Evolutionary conservation across 2,329 filamentous ascomycete species (phyloP).

Genomic region (Alternaria angustiovoidea): DNA sequence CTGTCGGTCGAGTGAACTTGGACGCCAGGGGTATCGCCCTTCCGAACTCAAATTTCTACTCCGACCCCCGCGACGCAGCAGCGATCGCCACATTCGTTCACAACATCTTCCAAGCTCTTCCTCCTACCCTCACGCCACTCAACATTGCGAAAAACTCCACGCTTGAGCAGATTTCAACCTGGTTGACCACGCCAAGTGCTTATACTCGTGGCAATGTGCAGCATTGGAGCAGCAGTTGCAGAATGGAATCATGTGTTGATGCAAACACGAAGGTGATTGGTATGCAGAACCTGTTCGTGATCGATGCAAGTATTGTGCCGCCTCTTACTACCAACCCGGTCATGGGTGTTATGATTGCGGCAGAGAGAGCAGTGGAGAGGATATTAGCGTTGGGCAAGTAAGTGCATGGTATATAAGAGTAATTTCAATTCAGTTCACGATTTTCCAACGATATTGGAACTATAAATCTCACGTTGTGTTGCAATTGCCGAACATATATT

Average conservation of each 20-base stretch:
- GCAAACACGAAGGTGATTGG: slow-evolving; percentile 57
- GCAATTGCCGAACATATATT: background rate
- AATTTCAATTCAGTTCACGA: background rate
- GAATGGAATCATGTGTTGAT: slow-evolving; percentile 62
- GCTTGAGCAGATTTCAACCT: slow-evolving; percentile 58
- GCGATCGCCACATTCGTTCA: slow-evolving; percentile 62
- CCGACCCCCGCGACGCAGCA: slow-evolving; percentile 57
- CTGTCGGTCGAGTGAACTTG: slow-evolving; percentile 58
- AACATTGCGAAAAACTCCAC: slow-evolving; percentile 59
- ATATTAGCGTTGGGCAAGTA: slow-evolving; percentile 46
- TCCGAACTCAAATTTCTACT: slow-evolving; percentile 55
- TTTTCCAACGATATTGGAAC: background rate
- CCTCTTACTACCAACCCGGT: slow-evolving; percentile 64
- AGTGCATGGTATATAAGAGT: background rate
- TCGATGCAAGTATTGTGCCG: slow-evolving; percentile 60
- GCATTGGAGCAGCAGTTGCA: slow-evolving; percentile 63
- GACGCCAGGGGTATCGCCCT: slow-evolving; percentile 56
- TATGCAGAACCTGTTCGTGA: slow-evolving; percentile 60
- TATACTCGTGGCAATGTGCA: slow-evolving; percentile 62
- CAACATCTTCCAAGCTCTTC: slow-evolving; percentile 59
- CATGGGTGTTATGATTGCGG: slow-evolving; percentile 64
- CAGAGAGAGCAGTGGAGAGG: slow-evolving; percentile 60
- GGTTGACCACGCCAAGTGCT: slow-evolving; percentile 58
- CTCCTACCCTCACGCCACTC: slow-evolving; percentile 56
- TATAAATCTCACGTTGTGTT: background rate